phyloP scores from a whole-genome alignment of 129 eudicot species.

The Rutidosis leptorrhynchoides region DNA sequence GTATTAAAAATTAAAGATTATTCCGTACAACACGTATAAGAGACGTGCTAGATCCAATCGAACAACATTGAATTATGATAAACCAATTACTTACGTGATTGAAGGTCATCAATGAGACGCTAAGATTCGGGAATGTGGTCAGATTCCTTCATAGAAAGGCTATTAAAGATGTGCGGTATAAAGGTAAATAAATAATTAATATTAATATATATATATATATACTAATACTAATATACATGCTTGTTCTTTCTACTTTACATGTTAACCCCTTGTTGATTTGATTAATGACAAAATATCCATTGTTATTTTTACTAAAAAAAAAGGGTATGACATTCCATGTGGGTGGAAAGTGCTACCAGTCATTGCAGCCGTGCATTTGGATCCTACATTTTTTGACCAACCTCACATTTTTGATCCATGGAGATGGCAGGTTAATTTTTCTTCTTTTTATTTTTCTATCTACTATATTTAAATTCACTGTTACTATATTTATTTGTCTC shows the following conservation, averaged over 20 bases:
- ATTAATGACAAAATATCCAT: slow-evolving; percentile 15
- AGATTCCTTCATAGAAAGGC: slow-evolving; percentile 97
- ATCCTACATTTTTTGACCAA: slow-evolving; percentile 79
- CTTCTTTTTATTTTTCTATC: too few species aligned
- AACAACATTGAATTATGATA: not conserved
- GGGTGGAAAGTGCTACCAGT: slow-evolving; percentile 99
- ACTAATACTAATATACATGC: not conserved
- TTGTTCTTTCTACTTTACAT: not conserved
- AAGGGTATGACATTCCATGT: slow-evolving; percentile 99
- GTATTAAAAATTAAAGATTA: not conserved
- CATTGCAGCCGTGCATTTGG: slow-evolving; percentile 97
- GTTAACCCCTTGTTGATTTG: slow-evolving; percentile 5
- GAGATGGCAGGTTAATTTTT: slow-evolving; percentile 87
- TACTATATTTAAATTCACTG: too few species aligned
- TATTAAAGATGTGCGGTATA: slow-evolving; percentile 77
- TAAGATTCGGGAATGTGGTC: slow-evolving; percentile 91
- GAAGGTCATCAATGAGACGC: slow-evolving; percentile 88
- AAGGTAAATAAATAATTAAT: slow-evolving; percentile 44
- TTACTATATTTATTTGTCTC: too few species aligned
- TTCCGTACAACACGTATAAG: not conserved
- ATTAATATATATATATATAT: not conserved
- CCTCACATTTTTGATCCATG: slow-evolving; percentile 91
- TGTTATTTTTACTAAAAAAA: not conserved
- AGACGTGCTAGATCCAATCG: not conserved
- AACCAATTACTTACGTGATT: slow-evolving; percentile 2